Conservation (phyloP, 106 monocot species). For the Cymbidium sinense region DNA sequence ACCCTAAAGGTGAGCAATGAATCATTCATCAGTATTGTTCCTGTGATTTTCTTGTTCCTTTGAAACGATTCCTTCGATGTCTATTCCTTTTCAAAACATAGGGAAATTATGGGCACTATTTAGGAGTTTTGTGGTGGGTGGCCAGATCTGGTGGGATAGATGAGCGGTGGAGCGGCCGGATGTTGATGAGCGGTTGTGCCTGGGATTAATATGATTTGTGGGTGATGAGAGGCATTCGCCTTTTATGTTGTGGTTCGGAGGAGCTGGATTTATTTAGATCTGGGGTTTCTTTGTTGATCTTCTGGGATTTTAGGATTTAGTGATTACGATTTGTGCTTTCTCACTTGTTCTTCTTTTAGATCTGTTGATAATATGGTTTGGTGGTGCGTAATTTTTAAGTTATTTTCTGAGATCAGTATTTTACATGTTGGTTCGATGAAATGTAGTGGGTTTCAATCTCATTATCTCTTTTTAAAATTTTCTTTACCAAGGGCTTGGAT, state of each 20-base stretch:
- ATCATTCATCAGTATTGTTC: background rate
- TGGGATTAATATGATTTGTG: background rate
- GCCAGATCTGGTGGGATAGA: background rate
- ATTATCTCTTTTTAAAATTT: background rate
- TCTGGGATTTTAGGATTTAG: background rate
- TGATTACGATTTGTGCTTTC: background rate
- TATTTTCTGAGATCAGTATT: background rate
- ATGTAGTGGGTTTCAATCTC: background rate
- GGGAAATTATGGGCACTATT: background rate
- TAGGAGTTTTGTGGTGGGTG: background rate
- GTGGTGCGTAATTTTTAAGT: background rate
- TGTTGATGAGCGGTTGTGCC: background rate
- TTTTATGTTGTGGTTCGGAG: background rate
- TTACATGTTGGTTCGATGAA: background rate
- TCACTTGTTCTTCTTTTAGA: background rate
- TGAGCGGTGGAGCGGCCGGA: no score
- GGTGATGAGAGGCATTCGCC: background rate
- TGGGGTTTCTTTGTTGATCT: background rate
- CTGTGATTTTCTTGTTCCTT: background rate
- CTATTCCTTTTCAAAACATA: background rate
- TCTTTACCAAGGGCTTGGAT: background rate
- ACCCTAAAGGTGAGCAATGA: conserved; percentile 2
- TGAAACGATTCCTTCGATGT: background rate
- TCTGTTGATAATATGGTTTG: background rate
- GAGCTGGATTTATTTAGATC: background rate